Evolutionary conservation across 768 basidiomycete species (phyloP), one percentile per base, ranked within the genome.

Genomic region (Podaxis rugospora): DNA sequence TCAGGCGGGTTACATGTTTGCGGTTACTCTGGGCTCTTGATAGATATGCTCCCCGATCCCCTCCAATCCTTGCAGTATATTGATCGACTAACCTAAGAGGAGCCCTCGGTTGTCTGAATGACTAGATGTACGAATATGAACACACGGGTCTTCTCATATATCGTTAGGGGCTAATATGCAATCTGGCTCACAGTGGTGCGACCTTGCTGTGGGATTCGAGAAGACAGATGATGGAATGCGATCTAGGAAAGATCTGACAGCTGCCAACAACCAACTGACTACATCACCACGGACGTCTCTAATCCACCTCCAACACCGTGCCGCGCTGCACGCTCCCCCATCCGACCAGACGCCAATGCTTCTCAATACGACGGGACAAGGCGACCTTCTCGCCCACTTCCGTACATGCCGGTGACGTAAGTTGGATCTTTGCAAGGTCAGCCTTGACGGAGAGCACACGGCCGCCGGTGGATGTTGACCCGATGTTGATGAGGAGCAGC

Each of bases 371-470:
- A 62, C 96, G 81, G 32, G 91, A 93, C 46, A 98, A 74, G 2
- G 96, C 97, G 37, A 99, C 96, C 82, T 98, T 98, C 77, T 99
- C 97, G 11, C 93, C 94, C 37, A 97, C 84, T 73, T 98, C 95
- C 28, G 95, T 96, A 72, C 97, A 98, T 7, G 94, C 94, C 0
- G 97, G 97, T 1, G 89, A 89, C 32, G 95, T 98, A 58, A 98
- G 76, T 67, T 94, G 89, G 62, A 96, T 95, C 78, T 93, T 94
- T 14, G 95, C 95, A 6, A 98, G 80, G 74, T 97, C 95, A 9
- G 91, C 94, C 75, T 95, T 97, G 69, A 97, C 93, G 69, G 85
- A 90, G 65, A 98, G 75, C 13, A 99, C 95, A 42, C 95, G 89
- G 35, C 97, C 96, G 63, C 97, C 97, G 1, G 95, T 96, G 3